Base-by-base conservation (phyloP, 2,329 filamentous ascomycete genomes). In the Tolypocladium tropicale region DNA sequence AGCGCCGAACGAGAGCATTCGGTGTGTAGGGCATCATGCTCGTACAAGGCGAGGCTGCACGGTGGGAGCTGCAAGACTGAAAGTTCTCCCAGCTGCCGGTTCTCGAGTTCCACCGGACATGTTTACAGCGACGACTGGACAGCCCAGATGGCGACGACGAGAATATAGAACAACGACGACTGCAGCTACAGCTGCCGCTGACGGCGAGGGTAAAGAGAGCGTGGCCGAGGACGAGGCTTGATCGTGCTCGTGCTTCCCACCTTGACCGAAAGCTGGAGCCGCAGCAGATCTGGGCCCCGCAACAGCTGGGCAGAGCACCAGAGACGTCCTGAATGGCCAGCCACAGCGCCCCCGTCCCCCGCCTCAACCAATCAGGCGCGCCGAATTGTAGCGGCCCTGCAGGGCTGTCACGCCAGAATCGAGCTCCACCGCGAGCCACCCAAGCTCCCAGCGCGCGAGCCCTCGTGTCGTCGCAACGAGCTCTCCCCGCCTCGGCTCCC, bases 311-410 rank as follows among this genome's bases (percentile, higher is more conserved):
- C n/a, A n/a, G n/a, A n/a, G n/a, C n/a, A n/a, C n/a, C n/a, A n/a
- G 36, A 37, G 36, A 37, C n/a, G n/a, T 43, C 39, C 10, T 10
- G 6, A 11, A n/a, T 23, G 36, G 4, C 36, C 28, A n/a, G 48
- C 48, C 25, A n/a, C 48, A 51, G 30, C 36, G 36, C 36, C n/a
- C n/a, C 36, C 9, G 12, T 37, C 9, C 28, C 12, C 16, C 49
- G 11, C 4, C 33, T 21, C 30, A 54, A 54, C 54, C 48, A 55
- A 55, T 52, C 48, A 55, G 52, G 48, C 49, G 49, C 36, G 49
- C 48, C 14, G 39, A 6, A 32, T 3, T 18, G 36, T 30, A 25
- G 16, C 21, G 25, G n/a, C n/a, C n/a, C 23, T 28, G 23, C 43
- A 30, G 43, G 23, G 28, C 12, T 28, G 23, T 37, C 50, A 52